These are phyloP conservation scores for Oryza meridionalis DNA, from an alignment of 176 grass and related monocot genomes.

Conservation along the genomic window DNA sequence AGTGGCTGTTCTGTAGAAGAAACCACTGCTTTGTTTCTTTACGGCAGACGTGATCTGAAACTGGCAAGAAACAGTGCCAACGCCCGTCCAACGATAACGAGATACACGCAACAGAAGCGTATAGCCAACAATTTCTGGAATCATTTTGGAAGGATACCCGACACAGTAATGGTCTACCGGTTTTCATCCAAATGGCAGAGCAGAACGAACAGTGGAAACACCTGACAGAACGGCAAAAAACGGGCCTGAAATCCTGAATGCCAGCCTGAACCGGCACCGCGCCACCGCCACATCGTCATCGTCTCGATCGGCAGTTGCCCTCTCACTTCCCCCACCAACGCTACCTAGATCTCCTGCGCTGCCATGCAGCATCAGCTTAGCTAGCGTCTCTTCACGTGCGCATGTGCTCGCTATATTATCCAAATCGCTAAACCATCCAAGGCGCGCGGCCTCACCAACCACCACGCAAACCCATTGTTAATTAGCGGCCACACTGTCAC, in stretches of 20 bases:
- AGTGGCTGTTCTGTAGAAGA: not conserved
- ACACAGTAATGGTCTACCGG: not conserved
- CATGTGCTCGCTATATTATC: not conserved
- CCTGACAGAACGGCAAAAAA: not conserved
- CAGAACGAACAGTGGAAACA: not conserved
- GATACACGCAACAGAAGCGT: not conserved
- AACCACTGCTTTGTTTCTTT: not conserved
- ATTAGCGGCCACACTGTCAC: slow-evolving; percentile 7
- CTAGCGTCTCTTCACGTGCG: slow-evolving; percentile 18
- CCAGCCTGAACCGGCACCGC: not conserved
- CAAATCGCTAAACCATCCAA: not conserved
- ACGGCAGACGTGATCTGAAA: not conserved
- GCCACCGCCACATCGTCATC: not conserved
- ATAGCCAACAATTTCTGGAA: not conserved
- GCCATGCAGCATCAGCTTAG: not conserved
- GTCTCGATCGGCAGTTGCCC: not conserved
- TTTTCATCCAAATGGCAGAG: not conserved
- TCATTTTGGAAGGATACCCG: not conserved
- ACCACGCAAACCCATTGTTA: slow-evolving; percentile 18
- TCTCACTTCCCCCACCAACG: not conserved
- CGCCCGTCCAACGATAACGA: no score
- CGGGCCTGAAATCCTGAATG: not conserved
- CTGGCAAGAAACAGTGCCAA: not conserved
- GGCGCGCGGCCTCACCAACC: not conserved
- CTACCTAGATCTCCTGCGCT: no score